Conservation (phyloP, 1,284 basidiomycete genomes). For the Microbotryum saponariae region DNA sequence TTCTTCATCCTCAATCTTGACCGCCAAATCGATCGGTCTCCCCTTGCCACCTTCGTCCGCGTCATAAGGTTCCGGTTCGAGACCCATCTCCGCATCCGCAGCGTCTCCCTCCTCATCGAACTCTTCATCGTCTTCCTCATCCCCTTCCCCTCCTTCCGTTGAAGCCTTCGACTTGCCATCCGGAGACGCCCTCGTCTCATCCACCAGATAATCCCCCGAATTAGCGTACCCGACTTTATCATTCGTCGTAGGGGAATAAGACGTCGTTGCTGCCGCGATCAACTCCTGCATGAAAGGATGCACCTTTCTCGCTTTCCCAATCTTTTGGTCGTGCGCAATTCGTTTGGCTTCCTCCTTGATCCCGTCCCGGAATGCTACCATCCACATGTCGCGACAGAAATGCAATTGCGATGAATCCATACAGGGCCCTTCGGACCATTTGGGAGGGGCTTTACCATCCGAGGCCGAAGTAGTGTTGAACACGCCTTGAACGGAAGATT, state of each 20-base stretch:
- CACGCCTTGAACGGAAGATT: slow-evolving; percentile 51
- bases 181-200: slow-evolving; percentile 30
- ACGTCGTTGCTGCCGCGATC: slow-evolving; percentile 33
- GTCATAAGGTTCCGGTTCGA: slow-evolving; percentile 23
- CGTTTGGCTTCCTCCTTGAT: slow-evolving; percentile 44
- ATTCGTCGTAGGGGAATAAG: slow-evolving; percentile 26
- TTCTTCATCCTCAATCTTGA: slow-evolving; percentile 36
- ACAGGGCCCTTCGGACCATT: slow-evolving; percentile 65
- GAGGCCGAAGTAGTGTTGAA: slow-evolving; percentile 58
- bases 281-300: slow-evolving; percentile 42
- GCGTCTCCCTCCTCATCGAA: slow-evolving; percentile 22
- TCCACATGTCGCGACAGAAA: slow-evolving; percentile 92
- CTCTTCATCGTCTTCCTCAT: slow-evolving; percentile 33
- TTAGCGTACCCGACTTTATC: slow-evolving; percentile 25
- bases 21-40: slow-evolving; percentile 35
- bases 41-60: slow-evolving; percentile 37
- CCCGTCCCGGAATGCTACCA: slow-evolving; percentile 66
- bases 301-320: slow-evolving; percentile 27
- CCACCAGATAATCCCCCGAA: slow-evolving; percentile 34
- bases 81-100: slow-evolving; percentile 12
- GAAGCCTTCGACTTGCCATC: slow-evolving; percentile 20
- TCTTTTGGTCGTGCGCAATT: slow-evolving; percentile 17
- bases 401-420: slow-evolving; percentile 88
- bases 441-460: slow-evolving; percentile 44
- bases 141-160: slow-evolving; percentile 21